Evolutionary conservation across 805 yeast genomes (phyloP), one percentile per base, ranked within the genome.

Genomic region (Pichia deserticola): DNA sequence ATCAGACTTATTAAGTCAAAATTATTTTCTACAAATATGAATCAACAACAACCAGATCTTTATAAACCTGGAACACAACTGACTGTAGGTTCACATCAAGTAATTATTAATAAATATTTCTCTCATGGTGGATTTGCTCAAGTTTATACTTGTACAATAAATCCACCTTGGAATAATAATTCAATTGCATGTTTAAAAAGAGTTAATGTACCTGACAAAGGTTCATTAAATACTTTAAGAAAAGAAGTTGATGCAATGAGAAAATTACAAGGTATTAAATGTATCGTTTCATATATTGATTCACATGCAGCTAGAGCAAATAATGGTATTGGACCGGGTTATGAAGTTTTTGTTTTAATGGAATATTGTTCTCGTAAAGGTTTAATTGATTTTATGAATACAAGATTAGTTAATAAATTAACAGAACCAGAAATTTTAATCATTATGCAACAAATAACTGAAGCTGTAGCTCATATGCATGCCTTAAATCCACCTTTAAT

Each of bases 181-280:
- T 63, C 75, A 1, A 64, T 74, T 33, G 88, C 82, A 5, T 86
- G 90, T 60, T 69, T 86, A 64, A 86, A 86, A 60, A 65, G 90
- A 55, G 93, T 86, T 8, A 68, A 83, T 44, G 90, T 86, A 1
- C 81, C 83, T 42, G 85, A 83, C 58, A 86, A 85, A 56, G 68
- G 73, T 30, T 89, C 89, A 1, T 69, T 86, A 56, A 76, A 76
- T 55, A 77, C 76, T 51, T 69, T 86, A 58, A 64, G 92, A 25
- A 81, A 79, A 50, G 95, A 86, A 62, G 93, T 86, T 13, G 89
- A 84, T 44, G 87, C 84, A 3, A 86, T 86, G 93, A 77, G 85
- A 59, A 71, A 76, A 46, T 65, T 86, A 48, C 69, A 77, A 25
- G 71, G 74, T 13, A 77, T 81, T 41, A 68, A 79, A 30, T 74